phyloP scores from a whole-genome alignment of 1,284 basidiomycete species.

The Sporisorium reilianum region DNA sequence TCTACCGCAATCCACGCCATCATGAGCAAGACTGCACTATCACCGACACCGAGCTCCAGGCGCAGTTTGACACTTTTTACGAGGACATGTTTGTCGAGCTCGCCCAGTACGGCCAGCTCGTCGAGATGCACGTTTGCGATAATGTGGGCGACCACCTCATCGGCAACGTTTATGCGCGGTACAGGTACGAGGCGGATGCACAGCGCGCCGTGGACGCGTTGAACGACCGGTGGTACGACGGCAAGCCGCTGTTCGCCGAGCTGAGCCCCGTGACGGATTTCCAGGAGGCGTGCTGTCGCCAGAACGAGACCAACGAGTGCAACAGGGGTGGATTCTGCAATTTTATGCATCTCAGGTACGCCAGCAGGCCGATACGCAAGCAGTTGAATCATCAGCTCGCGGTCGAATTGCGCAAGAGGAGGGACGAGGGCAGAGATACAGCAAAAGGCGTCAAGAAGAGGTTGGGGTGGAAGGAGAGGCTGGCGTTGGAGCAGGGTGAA shows the following conservation, averaged over 20 bases:
- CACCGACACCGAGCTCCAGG: constrained; percentile 83
- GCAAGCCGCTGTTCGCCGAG: constrained; percentile 96
- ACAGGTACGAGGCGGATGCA: constrained; percentile 98
- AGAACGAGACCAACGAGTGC: constrained; percentile 78
- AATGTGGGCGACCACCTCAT: constrained; percentile 99
- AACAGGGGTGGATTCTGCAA: constrained; percentile 82
- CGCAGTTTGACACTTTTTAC: constrained; percentile 96
- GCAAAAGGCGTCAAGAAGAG: constrained; percentile 27
- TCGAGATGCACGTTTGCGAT: constrained; percentile 96
- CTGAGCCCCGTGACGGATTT: constrained; percentile 98
- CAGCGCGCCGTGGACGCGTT: constrained; percentile 90
- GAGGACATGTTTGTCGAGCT: constrained; percentile 84
- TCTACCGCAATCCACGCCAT: constrained; percentile 97
- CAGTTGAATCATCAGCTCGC: constrained; percentile 63
- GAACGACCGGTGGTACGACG: constrained; percentile 98
- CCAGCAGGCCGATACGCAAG: constrained; percentile 46
- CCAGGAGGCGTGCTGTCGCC: constrained; percentile 96
- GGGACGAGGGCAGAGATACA: constrained; percentile 29
- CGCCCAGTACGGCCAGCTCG: constrained; percentile 91
- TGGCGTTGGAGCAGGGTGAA: constrained; percentile 40
- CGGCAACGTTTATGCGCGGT: constrained; percentile 98
- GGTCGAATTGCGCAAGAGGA: constrained; percentile 56
- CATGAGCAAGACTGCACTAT: constrained; percentile 83
- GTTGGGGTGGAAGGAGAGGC: constrained; percentile 46
- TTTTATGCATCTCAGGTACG: constrained; percentile 87